Conservation (phyloP, 805 yeast genomes). For the Jamesozyma jinghongensis region DNA sequence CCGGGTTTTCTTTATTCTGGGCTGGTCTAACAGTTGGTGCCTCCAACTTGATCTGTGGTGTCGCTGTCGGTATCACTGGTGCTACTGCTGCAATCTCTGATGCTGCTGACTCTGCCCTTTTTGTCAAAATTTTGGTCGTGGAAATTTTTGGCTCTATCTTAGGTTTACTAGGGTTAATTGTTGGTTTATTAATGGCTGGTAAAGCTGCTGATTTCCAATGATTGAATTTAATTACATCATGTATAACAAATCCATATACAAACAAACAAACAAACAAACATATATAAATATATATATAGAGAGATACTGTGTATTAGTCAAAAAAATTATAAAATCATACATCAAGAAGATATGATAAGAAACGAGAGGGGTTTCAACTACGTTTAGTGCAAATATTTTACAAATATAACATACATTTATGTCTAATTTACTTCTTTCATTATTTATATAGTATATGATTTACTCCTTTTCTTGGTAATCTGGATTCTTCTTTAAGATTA, state of each 20-base stretch:
- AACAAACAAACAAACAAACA: too few relatives aligned
- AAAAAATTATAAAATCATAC: too few relatives aligned
- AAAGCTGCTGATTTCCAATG: constrained; percentile 82
- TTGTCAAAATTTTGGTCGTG: constrained; percentile 91
- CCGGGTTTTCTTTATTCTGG: constrained; percentile 95
- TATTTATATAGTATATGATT: neutral
- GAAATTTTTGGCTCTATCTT: constrained; percentile 96
- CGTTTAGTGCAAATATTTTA: too few relatives aligned
- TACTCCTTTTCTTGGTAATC: constrained; percentile 60
- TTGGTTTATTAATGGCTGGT: constrained; percentile 94
- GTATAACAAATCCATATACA: too few relatives aligned
- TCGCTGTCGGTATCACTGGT: constrained; percentile 95
- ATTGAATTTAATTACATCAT: constrained; percentile 3
- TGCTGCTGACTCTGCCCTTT: constrained; percentile 92
- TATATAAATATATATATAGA: too few relatives aligned
- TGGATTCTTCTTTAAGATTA: constrained; percentile 83
- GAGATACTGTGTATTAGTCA: too few relatives aligned
- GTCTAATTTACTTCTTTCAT: neutral
- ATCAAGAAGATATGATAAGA: too few relatives aligned
- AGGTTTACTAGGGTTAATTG: constrained; percentile 93
- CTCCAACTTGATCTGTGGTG: constrained; percentile 89
- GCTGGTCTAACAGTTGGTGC: constrained; percentile 95
- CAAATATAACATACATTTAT: neutral
- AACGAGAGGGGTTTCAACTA: too few relatives aligned
- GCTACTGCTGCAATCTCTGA: constrained; percentile 98